Base-by-base conservation (phyloP, 345 rosid genomes). In the Populus pruinosa region DNA sequence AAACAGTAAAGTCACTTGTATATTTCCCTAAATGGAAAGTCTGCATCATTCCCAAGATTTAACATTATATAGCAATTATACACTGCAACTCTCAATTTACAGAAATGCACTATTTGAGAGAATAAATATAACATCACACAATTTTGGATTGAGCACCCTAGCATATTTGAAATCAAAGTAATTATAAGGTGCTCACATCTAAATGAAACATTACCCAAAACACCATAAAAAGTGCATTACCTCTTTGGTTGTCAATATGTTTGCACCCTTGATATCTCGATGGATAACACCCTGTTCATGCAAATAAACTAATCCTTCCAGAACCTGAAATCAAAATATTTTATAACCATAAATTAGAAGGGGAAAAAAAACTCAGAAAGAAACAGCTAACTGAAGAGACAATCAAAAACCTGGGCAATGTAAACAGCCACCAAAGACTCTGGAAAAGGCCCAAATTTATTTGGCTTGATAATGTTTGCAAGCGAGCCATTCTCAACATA, bases 271-370 rank as follows among this genome's bases (percentile, higher is more conserved):
- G 83, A 96, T 96, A 87, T 96, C 99, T 62, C 99, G 93, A 87
- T 96, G 99, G 74, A 96, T 96, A 67, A 96, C 98, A 77, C 99
- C 99, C 69, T 96, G 99, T 85, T 96, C 99, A 29, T 96, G 99
- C 49, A 96, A 87, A 89, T 96, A 94, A 74, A 92, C 98, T 81
- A 94, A 82, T 63, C 99, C 98, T 88, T 94, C 99, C 89, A 96
- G 83, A 77, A 96, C 99, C 99, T 96, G 78, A 44, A 74, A 41
- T 69, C 76, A 79, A 75, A 69, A 64, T 69, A 49, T 72, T 69
- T 77, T 53, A 71, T 55, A 74, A 87, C 80, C 67, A 86, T 49
- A 71, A 21, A 71, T 35, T 35, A 14, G 38, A 23, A 67, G 59
- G 76, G 71, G 35, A 25, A 23, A 17, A 35, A 31, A 21, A 25